Evolutionary conservation across 2,329 filamentous ascomycete species (phyloP), one percentile per base, ranked within the genome.

Genomic region (Fusarium kyushuense): DNA sequence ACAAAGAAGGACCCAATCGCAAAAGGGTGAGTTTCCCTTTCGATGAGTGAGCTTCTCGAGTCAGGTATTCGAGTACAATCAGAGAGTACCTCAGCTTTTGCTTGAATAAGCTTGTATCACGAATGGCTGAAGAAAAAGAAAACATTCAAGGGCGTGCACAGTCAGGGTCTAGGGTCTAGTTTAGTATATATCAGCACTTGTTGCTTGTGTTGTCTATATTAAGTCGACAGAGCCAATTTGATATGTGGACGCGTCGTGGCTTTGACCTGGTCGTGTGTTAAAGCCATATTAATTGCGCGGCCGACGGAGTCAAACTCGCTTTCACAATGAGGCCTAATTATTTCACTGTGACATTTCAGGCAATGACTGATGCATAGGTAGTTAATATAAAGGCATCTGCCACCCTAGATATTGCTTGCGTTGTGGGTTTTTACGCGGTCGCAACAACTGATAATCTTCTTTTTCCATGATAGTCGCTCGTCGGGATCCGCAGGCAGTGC

Each of bases 121-220:
- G 27, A 27, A 40, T 32, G 30, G 27, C 35, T 47, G 23, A 35
- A 25, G 29, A 47, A 36, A 46, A 62, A 29, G 41, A 47, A 51
- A 21, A 13, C 25, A 41, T 32, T 32, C 19, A 21, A 46, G 32
- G 35, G 21, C 29, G 35, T 14, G n/a, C 35, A 29, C 13, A 30
- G 35, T 29, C 23, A 36, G 40, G 56, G 54, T 51, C 33, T 10
- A 40, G 56, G 29, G 36, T 35, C 27, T 14, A 43, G 51, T 35
- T 33, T 35, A 36, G 52, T 41, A 52, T 59, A 35, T 58, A 47
- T 64, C 38, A 65, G 60, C 61, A 47, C 54, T 59, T 58, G 21
- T 30, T 41, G 38, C 38, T 45, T 40, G 19, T 46, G 13, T 42
- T 36, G 25, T 32, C 41, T 17, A 54, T 41, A 54, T 54, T 54